A percentile compares a stretch with the other conserved stretches of the same genome.
These are phyloP conservation scores for Vicia faba DNA, from an alignment of 306 rosid species.

Conservation along the genomic window DNA sequence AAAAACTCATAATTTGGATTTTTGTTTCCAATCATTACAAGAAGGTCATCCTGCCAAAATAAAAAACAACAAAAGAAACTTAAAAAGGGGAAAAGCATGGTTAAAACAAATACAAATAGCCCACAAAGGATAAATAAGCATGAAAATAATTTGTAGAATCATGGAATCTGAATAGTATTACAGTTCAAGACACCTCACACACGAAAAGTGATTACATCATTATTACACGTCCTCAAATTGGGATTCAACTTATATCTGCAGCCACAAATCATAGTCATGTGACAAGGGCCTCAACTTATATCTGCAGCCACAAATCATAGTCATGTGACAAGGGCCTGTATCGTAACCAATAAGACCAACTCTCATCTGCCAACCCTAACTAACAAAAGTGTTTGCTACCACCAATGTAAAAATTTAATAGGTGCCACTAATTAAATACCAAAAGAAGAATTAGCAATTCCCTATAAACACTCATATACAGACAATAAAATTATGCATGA, in stretches of 20 bases:
- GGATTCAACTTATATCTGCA: conserved; percentile 7
- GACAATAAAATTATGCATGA: conserved; percentile 4
- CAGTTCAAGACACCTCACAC: conserved; percentile 23
- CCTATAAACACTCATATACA: neutral
- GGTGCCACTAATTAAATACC: conserved; percentile 12
- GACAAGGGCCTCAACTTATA: conserved; percentile 8
- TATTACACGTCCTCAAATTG: conserved; percentile 4
- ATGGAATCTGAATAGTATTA: conserved; percentile 17
- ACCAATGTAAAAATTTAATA: conserved; percentile 24
- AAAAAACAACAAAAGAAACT: conserved; percentile 12
- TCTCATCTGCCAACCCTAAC: conserved; percentile 9
- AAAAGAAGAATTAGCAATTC: neutral
- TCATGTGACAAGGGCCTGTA: conserved; percentile 16
- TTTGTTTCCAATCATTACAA: conserved; percentile 59
- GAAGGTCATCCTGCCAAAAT: conserved; percentile 63
- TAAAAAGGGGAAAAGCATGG: conserved; percentile 6
- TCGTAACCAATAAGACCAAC: conserved; percentile 31
- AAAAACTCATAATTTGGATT: conserved; percentile 67
- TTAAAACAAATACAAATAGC: conserved; percentile 24
- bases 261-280: conserved; percentile 32
- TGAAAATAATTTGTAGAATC: conserved; percentile 13
- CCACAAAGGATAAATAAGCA: conserved; percentile 17
- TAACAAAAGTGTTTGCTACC: neutral
- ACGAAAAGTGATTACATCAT: neutral
- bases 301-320: conserved; percentile 29